A percentile compares a stretch with the other conserved stretches of the same genome.
These are phyloP conservation scores for Kregervanrija delftensis DNA, from an alignment of 805 yeast genomes.

Conservation along the genomic window DNA sequence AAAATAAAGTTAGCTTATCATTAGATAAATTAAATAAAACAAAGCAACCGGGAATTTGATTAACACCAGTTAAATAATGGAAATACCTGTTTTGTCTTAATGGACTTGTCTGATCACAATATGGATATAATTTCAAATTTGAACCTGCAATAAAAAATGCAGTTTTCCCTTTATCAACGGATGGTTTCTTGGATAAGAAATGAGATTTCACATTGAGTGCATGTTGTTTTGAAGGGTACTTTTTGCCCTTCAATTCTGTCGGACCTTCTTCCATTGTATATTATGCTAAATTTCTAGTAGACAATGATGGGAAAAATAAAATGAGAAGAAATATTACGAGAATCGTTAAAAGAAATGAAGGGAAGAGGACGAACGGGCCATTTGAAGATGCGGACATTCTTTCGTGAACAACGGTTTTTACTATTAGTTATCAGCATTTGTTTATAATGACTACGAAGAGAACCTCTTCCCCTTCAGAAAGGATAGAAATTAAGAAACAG, in stretches of 20 bases:
- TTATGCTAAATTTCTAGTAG: too few species aligned
- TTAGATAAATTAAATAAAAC: conserved; percentile 47
- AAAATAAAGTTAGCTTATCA: conserved; percentile 60
- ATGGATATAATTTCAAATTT: conserved; percentile 50
- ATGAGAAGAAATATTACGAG: too few species aligned
- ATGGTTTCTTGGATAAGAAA: conserved; percentile 20
- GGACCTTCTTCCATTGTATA: conserved; percentile 14
- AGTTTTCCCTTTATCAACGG: conserved; percentile 6
- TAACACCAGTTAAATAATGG: conserved; percentile 77
- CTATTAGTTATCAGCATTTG: too few species aligned
- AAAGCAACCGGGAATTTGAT: conserved; percentile 65
- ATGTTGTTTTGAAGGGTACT: conserved; percentile 83
- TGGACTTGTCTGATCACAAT: conserved; percentile 72
- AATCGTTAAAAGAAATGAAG: too few species aligned
- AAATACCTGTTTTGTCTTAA: conserved; percentile 90
- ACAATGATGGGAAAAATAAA: too few species aligned
- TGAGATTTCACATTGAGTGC: conserved; percentile 43
- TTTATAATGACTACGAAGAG: not conserved
- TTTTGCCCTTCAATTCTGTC: conserved; percentile 24
- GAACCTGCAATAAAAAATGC: conserved; percentile 59
- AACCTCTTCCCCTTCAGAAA: not conserved
- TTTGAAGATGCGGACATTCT: too few species aligned
- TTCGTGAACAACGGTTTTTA: too few species aligned
- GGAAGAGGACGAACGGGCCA: too few species aligned
- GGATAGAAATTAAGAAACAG: not conserved